Percentiles rank a stretch among this genome's conserved stretches.
phyloP scores from a whole-genome alignment of 495 filamentous ascomycete genomes.

The Aspergillus saccharolyticus region DNA sequence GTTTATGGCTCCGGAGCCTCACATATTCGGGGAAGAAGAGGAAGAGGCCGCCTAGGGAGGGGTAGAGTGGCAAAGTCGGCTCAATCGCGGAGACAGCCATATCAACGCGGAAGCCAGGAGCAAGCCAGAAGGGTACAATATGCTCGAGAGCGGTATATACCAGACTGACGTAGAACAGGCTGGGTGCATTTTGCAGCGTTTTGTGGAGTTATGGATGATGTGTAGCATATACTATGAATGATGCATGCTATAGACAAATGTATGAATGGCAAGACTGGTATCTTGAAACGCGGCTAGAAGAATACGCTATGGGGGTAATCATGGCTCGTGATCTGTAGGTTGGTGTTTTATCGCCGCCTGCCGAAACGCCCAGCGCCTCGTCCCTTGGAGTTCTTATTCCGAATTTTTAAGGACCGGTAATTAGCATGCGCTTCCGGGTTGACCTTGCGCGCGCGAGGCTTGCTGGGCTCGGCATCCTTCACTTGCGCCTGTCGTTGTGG shows the following conservation, averaged over 20 bases:
- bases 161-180: constrained; percentile 23
- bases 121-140: constrained; percentile 27
- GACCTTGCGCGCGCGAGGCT: constrained; percentile 59
- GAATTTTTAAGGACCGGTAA: constrained; percentile 76
- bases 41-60: neutral
- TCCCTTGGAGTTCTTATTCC: constrained; percentile 47
- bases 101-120: constrained; percentile 17
- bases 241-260: constrained; percentile 10
- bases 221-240: constrained; percentile 9
- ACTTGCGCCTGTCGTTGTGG: constrained; percentile 12
- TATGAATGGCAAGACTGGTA: constrained; percentile 24
- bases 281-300: constrained; percentile 13
- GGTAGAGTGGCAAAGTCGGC: constrained; percentile 19
- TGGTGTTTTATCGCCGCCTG: constrained; percentile 27
- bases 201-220: constrained; percentile 15
- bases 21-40: constrained; percentile 17
- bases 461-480: constrained; percentile 41
- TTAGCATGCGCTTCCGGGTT: constrained; percentile 75
- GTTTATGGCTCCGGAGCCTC: constrained; percentile 16
- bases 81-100: constrained; percentile 7
- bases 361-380: constrained; percentile 42
- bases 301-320: constrained; percentile 19
- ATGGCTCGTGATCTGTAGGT: constrained; percentile 23
- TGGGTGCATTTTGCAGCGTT: neutral
- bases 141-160: constrained; percentile 35